Evolutionary conservation across 768 basidiomycete species (phyloP), one percentile per base, ranked within the genome.

Genomic region (Pleurotus eryngii): DNA sequence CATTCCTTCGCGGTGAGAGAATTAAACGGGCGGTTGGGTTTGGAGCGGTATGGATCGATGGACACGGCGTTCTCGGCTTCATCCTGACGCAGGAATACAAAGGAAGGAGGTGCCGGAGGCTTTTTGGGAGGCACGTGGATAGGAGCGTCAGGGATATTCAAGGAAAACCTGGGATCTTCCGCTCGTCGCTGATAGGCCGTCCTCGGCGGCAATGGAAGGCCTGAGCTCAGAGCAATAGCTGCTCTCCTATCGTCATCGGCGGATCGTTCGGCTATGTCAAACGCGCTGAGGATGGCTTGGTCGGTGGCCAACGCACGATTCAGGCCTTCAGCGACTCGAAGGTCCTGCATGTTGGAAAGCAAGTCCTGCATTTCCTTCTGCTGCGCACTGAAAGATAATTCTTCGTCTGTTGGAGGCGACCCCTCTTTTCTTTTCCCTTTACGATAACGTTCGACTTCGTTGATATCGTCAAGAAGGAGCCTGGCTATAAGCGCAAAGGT

Each of bases 311-410:
- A 60, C 3, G 80, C 78, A 4, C 61, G 61, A n/a, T 70, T 72
- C 7, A 84, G 59, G 57, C 77, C 81, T 54, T 63, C 66, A 0
- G 82, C 81, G 9, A 80, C 62, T 14, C 64, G 66, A 12, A 67
- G 57, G 58, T 82, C 81, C 2, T 68, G 64, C 24, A 75, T 64
- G n/a, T 65, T 43, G 0, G 60, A 62, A 3, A 77, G 56, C 42
- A 71, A 57, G 7, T 62, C 59, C 5, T 67, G 57, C 4, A 79
- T 53, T 14, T 73, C 70, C 26, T 77, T 70, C 2, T 68, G 67
- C 54, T 80, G 80, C 0, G 78, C 42, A 38, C 70, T 68, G 6
- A 80, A 66, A 0, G 83, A 83, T 6, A 74, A 54, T 39, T 81
- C 77, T 39, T 76, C 74, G 61, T 85, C 82, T 0, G 72, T 67